Base-by-base conservation (phyloP, 2,329 filamentous ascomycete genomes). In the Gyromitra esculenta region DNA sequence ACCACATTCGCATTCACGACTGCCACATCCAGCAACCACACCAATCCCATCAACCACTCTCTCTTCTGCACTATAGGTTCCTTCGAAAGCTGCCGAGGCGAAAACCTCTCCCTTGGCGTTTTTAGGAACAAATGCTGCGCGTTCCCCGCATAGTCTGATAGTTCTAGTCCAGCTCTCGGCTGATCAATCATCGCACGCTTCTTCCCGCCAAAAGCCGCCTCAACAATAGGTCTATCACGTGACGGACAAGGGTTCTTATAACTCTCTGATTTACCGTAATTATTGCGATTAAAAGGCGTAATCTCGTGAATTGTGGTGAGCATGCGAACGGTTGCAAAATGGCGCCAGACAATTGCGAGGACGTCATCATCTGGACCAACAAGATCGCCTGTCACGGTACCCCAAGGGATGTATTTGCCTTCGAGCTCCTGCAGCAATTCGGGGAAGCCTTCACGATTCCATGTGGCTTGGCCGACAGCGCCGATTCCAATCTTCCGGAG, bases 1-100 rank as follows among this genome's bases (percentile, higher is more conserved):
- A 56, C 52, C 13, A 56, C 52, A 56, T 56, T 56, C 21, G 60
- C 60, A 63, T 48, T 63, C 41, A 48, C 60, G 8, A 35, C 60
- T 5, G 60, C 60, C 2, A 63, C 60, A 21, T 63, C 60, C 11
- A 63, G 15, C 39, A 63, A n/a, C 60, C 60, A 63, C 7, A 63
- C 60, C 41, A 48, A 41, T 5, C 60, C 60, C 60, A 63, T 63
- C 21, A 63, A 4, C 35, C 35, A 59, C n/a, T 41, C 15, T n/a
- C 35, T 59, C 31, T 31, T 63, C 39, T 63, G 18, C 0, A 63
- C 60, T 21, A 63, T 41, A 2, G 60, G 41, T 9, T 63, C 52
- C 8, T 35, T 56, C 11, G 21, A 35, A 6, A 56, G 13, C 21
- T 56, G 52, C 52, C 18, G 52, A 1, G 52, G 25, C 18, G 7